Evolutionary conservation across 202 grass and related monocot species (phyloP).

Genomic region (Alloteropsis angusta): DNA sequence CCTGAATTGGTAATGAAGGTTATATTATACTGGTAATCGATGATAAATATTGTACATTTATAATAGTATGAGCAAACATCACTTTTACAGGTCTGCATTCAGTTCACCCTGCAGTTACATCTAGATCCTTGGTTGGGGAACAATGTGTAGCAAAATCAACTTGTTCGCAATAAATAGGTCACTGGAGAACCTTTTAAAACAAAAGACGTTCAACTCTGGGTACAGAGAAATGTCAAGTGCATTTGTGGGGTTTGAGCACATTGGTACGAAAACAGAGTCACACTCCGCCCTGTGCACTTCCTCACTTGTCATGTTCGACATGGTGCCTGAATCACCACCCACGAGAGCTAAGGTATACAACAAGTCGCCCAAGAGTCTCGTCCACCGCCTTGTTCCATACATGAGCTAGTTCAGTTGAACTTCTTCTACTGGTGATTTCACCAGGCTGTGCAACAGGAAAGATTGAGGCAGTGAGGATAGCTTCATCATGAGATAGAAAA

Average conservation of each 20-base stretch:
- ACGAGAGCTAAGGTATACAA: constrained; percentile 51
- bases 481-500: neutral
- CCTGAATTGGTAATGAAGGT: too few relatives aligned
- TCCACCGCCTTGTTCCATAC: constrained; percentile 55
- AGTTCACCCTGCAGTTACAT: neutral
- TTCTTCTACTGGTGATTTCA: neutral
- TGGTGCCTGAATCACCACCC: constrained; percentile 38
- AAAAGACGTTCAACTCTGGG: constrained; percentile 8
- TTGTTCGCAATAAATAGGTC: neutral
- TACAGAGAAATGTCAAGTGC: neutral
- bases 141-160: neutral
- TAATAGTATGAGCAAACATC: neutral
- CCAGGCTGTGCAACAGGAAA: constrained; percentile 19
- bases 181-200: neutral
- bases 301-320: neutral
- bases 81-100: neutral
- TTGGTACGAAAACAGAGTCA: neutral
- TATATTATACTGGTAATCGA: too few relatives aligned
- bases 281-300: neutral
- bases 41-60: neutral
- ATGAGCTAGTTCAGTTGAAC: constrained; percentile 32
- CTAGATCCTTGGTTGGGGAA: neutral
- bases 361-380: constrained; percentile 41
- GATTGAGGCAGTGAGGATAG: neutral
- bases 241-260: constrained; percentile 7